A percentile compares a stretch with the other conserved stretches of the same genome.
These are phyloP conservation scores for Elaeagnus macrophylla DNA, from an alignment of 306 rosid species.

Conservation along the genomic window DNA sequence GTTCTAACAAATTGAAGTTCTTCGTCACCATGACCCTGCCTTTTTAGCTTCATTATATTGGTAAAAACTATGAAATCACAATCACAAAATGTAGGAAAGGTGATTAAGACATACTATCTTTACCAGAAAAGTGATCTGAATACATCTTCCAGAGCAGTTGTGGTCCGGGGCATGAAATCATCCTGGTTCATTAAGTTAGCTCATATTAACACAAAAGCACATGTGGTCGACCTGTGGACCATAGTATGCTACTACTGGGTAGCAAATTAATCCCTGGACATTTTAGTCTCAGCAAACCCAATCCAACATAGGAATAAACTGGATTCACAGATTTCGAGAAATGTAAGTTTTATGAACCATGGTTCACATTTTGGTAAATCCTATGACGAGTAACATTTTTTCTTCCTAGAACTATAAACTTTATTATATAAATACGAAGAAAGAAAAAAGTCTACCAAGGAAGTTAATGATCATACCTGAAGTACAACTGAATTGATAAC, in stretches of 20 bases:
- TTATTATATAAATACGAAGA: background rate
- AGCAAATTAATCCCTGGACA: background rate
- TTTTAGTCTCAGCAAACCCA: background rate
- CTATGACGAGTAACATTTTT: too few species aligned
- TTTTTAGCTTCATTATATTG: slow-evolving; percentile 1
- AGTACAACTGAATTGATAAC: slow-evolving; percentile 75
- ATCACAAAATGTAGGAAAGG: slow-evolving; percentile 12
- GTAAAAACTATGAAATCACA: slow-evolving; percentile 12
- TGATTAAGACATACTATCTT: slow-evolving; percentile 17
- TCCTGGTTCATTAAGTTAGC: slow-evolving; percentile 46
- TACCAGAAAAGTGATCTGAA: slow-evolving; percentile 87
- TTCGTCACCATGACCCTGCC: slow-evolving; percentile 7
- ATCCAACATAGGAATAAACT: too few species aligned
- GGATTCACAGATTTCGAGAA: background rate
- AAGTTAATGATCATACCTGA: slow-evolving; percentile 45
- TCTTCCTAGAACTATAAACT: too few species aligned
- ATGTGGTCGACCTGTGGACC: slow-evolving; percentile 16
- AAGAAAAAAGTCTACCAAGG: background rate
- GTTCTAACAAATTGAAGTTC: background rate
- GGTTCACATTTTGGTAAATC: too few species aligned
- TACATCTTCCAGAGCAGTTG: slow-evolving; percentile 54
- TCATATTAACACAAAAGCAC: slow-evolving; percentile 16
- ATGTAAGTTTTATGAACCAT: too few species aligned
- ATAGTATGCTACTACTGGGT: slow-evolving; percentile 11
- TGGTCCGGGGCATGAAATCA: slow-evolving; percentile 89